phyloP scores from a whole-genome alignment of 805 yeast genomes.

The Candida sithepensis region DNA sequence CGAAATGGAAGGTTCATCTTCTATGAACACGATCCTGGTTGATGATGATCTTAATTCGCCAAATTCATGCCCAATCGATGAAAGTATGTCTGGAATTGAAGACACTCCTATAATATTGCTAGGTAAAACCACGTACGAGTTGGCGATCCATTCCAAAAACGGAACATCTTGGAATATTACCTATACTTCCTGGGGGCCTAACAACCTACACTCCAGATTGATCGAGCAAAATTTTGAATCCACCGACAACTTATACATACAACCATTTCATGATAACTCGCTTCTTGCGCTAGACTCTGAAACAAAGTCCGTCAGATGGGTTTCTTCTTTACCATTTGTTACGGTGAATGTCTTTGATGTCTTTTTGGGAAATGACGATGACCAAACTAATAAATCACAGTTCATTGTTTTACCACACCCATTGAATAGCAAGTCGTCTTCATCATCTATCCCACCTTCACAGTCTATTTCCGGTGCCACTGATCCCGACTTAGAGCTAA shows the following conservation, averaged over 20 bases:
- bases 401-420: slow-evolving; percentile 71
- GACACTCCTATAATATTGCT: slow-evolving; percentile 42
- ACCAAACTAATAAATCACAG: slow-evolving; percentile 19
- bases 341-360: slow-evolving; percentile 81
- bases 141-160: slow-evolving; percentile 71
- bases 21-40: too few species aligned
- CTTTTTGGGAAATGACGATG: slow-evolving; percentile 30
- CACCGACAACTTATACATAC: slow-evolving; percentile 69
- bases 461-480: too few species aligned
- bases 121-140: slow-evolving; percentile 70
- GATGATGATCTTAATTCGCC: too few species aligned
- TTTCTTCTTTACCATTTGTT: slow-evolving; percentile 64
- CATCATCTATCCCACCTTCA: neutral
- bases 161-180: slow-evolving; percentile 81
- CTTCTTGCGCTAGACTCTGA: slow-evolving; percentile 69
- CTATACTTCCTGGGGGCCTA: slow-evolving; percentile 89
- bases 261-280: slow-evolving; percentile 81
- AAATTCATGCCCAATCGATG: slow-evolving; percentile 11
- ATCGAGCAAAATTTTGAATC: slow-evolving; percentile 50
- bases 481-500: slow-evolving; percentile 35
- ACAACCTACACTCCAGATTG: slow-evolving; percentile 63
- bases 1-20: slow-evolving; percentile 1
- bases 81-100: slow-evolving; percentile 5
- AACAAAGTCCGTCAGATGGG: slow-evolving; percentile 77
- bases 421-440: slow-evolving; percentile 29